Evolutionary conservation across 352 stramenopile genomes (phyloP), one percentile per base, ranked within the genome.

Genomic region (Globisporangium mamillatum): DNA sequence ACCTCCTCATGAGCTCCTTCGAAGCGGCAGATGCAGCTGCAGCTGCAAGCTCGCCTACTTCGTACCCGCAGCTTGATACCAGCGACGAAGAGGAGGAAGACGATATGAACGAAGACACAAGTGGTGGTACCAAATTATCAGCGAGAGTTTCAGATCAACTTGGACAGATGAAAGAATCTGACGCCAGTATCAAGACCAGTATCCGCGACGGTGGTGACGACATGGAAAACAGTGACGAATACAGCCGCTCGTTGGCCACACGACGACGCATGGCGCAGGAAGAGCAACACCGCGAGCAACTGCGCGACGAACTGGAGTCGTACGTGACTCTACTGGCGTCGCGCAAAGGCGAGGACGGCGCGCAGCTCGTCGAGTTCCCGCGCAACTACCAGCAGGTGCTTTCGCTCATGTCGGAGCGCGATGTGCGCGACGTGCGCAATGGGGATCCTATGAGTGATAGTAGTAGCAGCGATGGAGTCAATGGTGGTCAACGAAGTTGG

Each of bases 371-470:
- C 32, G 72, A 79, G 63, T 92, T 89, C 38, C 81, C 84, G 1
- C 71, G 61, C 24, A 92, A 92, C 64, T 92, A 89, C 56, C 69
- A 83, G 32, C 75, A 89, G 59, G 78, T 92, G 60, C 68, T 90
- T 66, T 90, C 79, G 5, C 75, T 92, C 9, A 92, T 92, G 84
- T 89, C 81, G 0, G 70, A 80, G 24, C 76, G 75, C 14, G 84
- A 90, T 63, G 60, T 92, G 20, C 63, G 27, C 27, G 27, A 32
- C 0, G 22, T 24, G 22, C 22, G 66, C 9, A 72, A 74, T 4
- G 71, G 77, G 57, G 67, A 70, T n/a, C 1, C 41, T 10, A 9
- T 56, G 14, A 41, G 2, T 38, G 32, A 18, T 2, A 46, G 16
- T 14, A 57, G 7, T 2, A 9, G 2, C 3, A 46, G 59, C 4